Conservation (phyloP, 768 basidiomycete genomes). For the Coprinopsis cinerea region DNA sequence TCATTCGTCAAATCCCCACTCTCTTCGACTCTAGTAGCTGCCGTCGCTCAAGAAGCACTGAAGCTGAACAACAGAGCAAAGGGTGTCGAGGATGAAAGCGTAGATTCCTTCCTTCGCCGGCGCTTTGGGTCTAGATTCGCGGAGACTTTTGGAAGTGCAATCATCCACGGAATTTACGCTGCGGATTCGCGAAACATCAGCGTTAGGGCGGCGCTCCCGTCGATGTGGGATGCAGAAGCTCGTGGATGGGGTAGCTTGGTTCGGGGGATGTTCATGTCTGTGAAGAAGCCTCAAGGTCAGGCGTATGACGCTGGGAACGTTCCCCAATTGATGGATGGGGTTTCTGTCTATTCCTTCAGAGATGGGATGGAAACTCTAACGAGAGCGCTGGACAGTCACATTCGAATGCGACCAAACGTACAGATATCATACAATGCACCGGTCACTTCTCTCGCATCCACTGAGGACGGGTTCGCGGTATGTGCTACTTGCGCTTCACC, state of each 20-base stretch:
- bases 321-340: conserved; percentile 41
- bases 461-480: neutral
- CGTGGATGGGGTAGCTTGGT: conserved; percentile 66
- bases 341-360: conserved; percentile 75
- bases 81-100: conserved; percentile 59
- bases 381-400: conserved; percentile 41
- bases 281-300: conserved; percentile 12
- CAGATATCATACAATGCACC: conserved; percentile 39
- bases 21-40: conserved; percentile 41
- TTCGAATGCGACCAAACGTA: conserved; percentile 51
- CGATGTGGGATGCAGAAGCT: conserved; percentile 65
- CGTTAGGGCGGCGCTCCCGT: conserved; percentile 71
- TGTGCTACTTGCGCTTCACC: neutral
- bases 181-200: conserved; percentile 74
- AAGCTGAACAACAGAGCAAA: conserved; percentile 34
- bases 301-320: conserved; percentile 40
- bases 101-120: conserved; percentile 71
- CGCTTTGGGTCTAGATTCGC: conserved; percentile 73
- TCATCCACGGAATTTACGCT: conserved; percentile 93
- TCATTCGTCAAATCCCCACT: conserved; percentile 36
- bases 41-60: conserved; percentile 57
- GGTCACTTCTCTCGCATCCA: conserved; percentile 26
- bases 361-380: conserved; percentile 72
- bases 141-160: conserved; percentile 65
- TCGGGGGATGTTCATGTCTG: conserved; percentile 41